A percentile compares a stretch with the other conserved stretches of the same genome.
Conservation (phyloP, 164 flowering plant genomes). For the Vitis cinerea region DNA sequence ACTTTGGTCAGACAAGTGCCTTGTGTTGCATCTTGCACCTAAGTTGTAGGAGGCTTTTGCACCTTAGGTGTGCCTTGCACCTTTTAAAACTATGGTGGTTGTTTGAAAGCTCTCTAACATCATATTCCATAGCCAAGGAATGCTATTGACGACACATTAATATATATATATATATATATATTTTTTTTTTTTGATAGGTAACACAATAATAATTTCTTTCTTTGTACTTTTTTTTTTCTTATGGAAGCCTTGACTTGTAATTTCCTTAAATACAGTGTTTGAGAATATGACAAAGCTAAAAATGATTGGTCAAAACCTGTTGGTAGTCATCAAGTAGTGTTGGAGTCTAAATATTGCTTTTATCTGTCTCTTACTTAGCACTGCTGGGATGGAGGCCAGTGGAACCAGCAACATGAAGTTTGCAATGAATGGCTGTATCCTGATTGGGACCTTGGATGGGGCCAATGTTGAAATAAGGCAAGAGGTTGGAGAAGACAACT, state of each 20-base stretch:
- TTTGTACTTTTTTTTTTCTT: background rate
- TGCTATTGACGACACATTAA: too few species aligned
- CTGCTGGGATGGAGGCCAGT: constrained; percentile 99
- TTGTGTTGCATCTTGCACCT: too few species aligned
- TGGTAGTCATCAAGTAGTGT: background rate
- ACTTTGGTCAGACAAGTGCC: too few species aligned
- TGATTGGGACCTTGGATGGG: constrained; percentile 94
- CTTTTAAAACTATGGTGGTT: too few species aligned
- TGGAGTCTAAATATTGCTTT: background rate
- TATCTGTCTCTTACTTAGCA: constrained; percentile 36
- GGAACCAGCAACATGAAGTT: constrained; percentile 99
- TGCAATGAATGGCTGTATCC: constrained; percentile 91
- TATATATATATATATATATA: too few species aligned
- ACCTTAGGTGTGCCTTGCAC: too few species aligned
- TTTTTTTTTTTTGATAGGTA: too few species aligned
- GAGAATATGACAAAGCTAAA: background rate
- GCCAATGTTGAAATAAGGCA: constrained; percentile 96
- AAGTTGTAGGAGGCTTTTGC: too few species aligned
- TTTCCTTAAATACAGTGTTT: background rate
- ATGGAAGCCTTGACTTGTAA: background rate
- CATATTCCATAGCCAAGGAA: too few species aligned
- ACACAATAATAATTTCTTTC: background rate
- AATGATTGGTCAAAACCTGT: background rate
- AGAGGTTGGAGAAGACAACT: constrained; percentile 93
- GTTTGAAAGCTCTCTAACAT: too few species aligned